Conservation (phyloP, 2,329 filamentous ascomycete genomes). For the Monilinia vaccinii-corymbosi region DNA sequence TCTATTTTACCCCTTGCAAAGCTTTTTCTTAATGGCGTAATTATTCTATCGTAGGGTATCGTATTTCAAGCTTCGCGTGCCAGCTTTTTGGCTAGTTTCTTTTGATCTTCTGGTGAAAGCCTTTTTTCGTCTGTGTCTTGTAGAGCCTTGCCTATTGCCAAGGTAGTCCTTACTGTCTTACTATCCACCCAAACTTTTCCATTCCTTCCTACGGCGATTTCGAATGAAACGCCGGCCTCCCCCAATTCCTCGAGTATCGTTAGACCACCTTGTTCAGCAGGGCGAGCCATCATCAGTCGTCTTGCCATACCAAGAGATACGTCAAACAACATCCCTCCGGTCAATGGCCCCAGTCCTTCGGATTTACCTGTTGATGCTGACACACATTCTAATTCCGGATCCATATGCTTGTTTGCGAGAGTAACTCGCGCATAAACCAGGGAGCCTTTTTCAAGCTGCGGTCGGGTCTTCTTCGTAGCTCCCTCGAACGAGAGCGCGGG, state of each 20-base stretch:
- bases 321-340: slow-evolving; percentile 77
- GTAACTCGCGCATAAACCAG: slow-evolving; percentile 83
- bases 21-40: background rate
- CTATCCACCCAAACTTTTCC: slow-evolving; percentile 88
- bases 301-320: slow-evolving; percentile 77
- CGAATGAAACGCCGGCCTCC: slow-evolving; percentile 69
- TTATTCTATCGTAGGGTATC: slow-evolving; percentile 5
- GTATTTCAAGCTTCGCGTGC: slow-evolving; percentile 21
- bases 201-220: slow-evolving; percentile 89
- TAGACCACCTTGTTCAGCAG: slow-evolving; percentile 53
- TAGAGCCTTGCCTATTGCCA: slow-evolving; percentile 72
- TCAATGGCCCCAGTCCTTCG: slow-evolving; percentile 77
- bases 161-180: slow-evolving; percentile 59
- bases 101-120: slow-evolving; percentile 57
- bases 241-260: slow-evolving; percentile 74
- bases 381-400: slow-evolving; percentile 85
- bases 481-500: slow-evolving; percentile 89
- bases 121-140: slow-evolving; percentile 64
- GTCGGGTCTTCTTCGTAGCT: slow-evolving; percentile 85
- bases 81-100: slow-evolving; percentile 57
- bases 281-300: slow-evolving; percentile 59
- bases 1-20: background rate
- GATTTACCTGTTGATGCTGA: slow-evolving; percentile 78
- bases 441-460: slow-evolving; percentile 63
- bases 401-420: slow-evolving; percentile 71